These are phyloP conservation scores for Periglandula ipomoeae DNA, from an alignment of 2,329 filamentous ascomycete genomes.

Conservation along the genomic window DNA sequence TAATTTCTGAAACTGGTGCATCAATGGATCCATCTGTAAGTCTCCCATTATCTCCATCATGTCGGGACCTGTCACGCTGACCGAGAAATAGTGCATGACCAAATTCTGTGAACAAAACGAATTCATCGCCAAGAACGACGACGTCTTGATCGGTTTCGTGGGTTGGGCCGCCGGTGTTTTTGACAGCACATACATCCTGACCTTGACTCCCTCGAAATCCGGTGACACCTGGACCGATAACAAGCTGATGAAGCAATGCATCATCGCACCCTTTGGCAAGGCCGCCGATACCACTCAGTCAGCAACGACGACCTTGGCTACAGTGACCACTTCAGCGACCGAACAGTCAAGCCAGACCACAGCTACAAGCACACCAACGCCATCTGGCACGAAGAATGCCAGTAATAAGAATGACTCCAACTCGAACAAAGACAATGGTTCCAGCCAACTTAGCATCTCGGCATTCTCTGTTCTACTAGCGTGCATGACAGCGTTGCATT, in stretches of 20 bases:
- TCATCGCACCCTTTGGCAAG: constrained; percentile 25
- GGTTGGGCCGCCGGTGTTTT: constrained; percentile 38
- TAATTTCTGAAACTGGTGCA: constrained; percentile 45
- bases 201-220: constrained; percentile 27
- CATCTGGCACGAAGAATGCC: neutral
- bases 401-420: neutral
- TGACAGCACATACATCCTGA: constrained; percentile 30
- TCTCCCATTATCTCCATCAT: neutral
- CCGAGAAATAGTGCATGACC: constrained; percentile 25
- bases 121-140: constrained; percentile 35
- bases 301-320: neutral
- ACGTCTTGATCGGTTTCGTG: constrained; percentile 37
- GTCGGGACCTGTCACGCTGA: neutral
- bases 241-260: constrained; percentile 32
- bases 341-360: neutral
- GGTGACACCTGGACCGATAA: constrained; percentile 25
- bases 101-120: constrained; percentile 37
- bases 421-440: neutral
- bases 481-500: neutral
- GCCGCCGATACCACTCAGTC: neutral
- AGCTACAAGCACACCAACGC: neutral
- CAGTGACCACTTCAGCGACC: neutral
- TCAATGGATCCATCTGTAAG: constrained; percentile 31
- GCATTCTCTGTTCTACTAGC: neutral
- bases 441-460: neutral